Base-by-base conservation (phyloP, 768 basidiomycete species). In the Rhizopogon vesiculosus region DNA sequence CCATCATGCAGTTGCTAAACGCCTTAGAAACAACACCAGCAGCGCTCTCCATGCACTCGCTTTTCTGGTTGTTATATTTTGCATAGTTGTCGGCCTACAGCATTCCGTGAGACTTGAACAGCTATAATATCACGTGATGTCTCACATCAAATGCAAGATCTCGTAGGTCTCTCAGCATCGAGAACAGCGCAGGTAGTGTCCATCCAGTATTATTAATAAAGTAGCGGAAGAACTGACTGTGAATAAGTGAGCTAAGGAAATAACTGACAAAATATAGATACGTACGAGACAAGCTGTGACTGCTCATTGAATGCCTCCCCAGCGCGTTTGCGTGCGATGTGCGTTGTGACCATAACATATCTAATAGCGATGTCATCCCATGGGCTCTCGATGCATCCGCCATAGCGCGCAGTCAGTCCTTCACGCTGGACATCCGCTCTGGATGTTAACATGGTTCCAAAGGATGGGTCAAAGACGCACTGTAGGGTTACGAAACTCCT, bases 361-460 rank as follows among this genome's bases (percentile, higher is more conserved):
- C 89, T 86, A 48, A 92, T 82, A 7, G 88, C 84, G 61, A 94
- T 87, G 51, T 93, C 91, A 58, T 91, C 90, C 90, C 91, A 94
- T 6, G 92, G 92, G 45, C 69, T 73, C 54, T 81, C 77, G 65
- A 93, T 81, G 53, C 78, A 79, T 9, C 83, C 87, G 62, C 84
- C 78, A 62, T 86, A 72, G 19, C 61, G 53, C 9, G 51, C 56
- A 43, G 50, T 64, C 18, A 64, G 49, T 35, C 48, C 10, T 41
- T 64, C 64, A 19, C 62, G 66, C 63, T 61, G 50, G 18, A 49
- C 74, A 64, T 35, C 42, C 39, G 19, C 9, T 16, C 46, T 28
- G 29, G 35, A 39, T 8, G 25, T 41, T 39, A 19, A 45, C 19
- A 12, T 43, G 38, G 45, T 49, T 50, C 29, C 18, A 18, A n/a